Evolutionary conservation across 257 asterid species (phyloP).

Genomic region (Primulina eburnea): DNA sequence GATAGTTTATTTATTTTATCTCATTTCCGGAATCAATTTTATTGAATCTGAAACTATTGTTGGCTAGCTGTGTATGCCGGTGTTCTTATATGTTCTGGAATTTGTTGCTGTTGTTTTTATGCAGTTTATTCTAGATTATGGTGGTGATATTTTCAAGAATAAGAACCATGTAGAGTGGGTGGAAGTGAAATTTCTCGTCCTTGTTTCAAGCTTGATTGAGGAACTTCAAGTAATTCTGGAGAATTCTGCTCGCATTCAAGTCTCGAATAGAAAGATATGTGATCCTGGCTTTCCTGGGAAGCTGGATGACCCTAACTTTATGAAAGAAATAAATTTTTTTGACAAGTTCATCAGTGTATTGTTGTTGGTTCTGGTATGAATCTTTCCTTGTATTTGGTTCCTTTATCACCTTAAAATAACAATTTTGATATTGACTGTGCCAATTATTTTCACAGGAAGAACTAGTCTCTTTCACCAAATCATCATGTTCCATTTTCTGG

Average conservation of each 20-base stretch:
- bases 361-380: constrained; percentile 57
- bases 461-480: constrained; percentile 55
- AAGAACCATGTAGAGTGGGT: constrained; percentile 43
- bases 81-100: constrained; percentile 16
- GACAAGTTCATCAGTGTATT: constrained; percentile 46
- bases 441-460: constrained; percentile 49
- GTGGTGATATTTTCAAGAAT: constrained; percentile 41
- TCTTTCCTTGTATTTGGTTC: constrained; percentile 10
- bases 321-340: constrained; percentile 37
- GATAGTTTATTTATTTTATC: no score
- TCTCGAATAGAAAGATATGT: constrained; percentile 34
- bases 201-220: constrained; percentile 64
- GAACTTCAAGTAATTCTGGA: constrained; percentile 68
- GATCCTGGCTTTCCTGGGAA: constrained; percentile 31
- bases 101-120: constrained; percentile 18
- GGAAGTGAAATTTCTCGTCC: constrained; percentile 70
- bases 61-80: constrained; percentile 12
- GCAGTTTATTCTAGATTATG: constrained; percentile 62
- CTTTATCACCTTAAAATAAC: neutral
- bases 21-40: constrained; percentile 10
- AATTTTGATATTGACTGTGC: constrained; percentile 14
- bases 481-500: constrained; percentile 65
- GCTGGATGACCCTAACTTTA: constrained; percentile 30
- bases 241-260: constrained; percentile 34
- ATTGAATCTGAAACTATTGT: constrained; percentile 6